Base-by-base conservation (phyloP, 73 alveolate species). In the Symbiodinium pilosum region DNA sequence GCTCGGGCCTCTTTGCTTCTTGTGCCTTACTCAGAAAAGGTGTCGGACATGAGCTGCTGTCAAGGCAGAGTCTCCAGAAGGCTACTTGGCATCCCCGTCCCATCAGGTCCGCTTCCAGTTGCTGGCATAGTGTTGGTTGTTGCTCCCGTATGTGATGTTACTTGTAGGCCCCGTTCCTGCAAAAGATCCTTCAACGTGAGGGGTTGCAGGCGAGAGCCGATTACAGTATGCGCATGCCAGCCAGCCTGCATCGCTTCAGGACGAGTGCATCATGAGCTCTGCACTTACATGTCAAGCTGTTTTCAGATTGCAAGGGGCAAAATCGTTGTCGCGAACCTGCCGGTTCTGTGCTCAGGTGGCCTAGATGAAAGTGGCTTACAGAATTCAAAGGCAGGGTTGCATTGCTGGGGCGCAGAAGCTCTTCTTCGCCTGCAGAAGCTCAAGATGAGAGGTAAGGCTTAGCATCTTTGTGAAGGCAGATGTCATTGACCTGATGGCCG, bases 181-280 rank as follows among this genome's bases (percentile, higher is more conserved):
- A 69, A n/a, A 44, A 51, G 21, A 42, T 85, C 93, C 39, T 43
- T 20, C 83, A 40, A 21, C 93, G 93, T 26, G 93, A 85, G 51
- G 93, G 83, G 34, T 21, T 36, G 47, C 93, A 85, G 93, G 93
- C 20, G 52, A n/a, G n/a, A 26, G 26, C 84, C 26, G 28, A n/a
- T n/a, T n/a, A 36, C 77, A 64, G 28, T 47, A 47, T 6, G 6
- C 77, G 28, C 39, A 18, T 21, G 40, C 77, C 38, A 64, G 32
- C 7, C 1, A 26, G 59, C 21, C 59, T 47, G 6, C 59, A 47
- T 14, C 6, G 59, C 59, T 28, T 26, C 81, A 64, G 81, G 81
- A 28, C 30, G 81, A 38, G 81, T 9, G 34, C 30, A 38, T 38
- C 81, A 64, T 64, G 38, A 64, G 81, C 81, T 64, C 81, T 26